Evolutionary conservation across 176 grass and related monocot genomes (phyloP).

Genomic region (Elymus sibiricus): DNA sequence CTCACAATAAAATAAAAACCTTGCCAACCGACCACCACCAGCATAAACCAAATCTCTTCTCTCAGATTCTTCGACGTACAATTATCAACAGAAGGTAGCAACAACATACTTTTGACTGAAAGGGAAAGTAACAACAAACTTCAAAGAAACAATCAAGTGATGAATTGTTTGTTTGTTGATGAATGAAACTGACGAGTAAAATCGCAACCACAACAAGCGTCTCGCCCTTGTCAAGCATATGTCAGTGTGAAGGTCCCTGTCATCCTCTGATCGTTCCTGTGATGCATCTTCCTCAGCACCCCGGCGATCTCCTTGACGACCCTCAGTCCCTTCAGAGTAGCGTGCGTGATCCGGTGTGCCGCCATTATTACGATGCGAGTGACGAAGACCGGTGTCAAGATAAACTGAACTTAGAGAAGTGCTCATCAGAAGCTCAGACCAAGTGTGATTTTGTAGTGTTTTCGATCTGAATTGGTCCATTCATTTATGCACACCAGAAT

Average conservation of each 20-base stretch:
- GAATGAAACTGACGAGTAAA: background rate
- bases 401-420: background rate
- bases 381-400: background rate
- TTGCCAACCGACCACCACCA: conserved; percentile 2
- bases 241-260: conserved; percentile 15
- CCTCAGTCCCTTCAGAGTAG: conserved; percentile 16
- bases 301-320: conserved; percentile 23
- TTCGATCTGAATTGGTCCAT: background rate
- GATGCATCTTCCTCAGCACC: conserved; percentile 6
- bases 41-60: conserved; percentile 6
- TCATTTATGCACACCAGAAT: background rate
- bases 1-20: background rate
- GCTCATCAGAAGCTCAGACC: background rate
- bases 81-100: background rate
- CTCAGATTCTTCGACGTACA: conserved; percentile 5
- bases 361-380: conserved; percentile 8
- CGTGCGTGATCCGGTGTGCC: conserved; percentile 2
- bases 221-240: conserved; percentile 1
- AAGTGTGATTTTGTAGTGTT: background rate
- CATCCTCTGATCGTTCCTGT: conserved; percentile 24
- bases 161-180: background rate
- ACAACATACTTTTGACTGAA: conserved; percentile 3
- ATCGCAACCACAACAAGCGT: conserved; percentile 2
- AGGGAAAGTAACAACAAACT: background rate
- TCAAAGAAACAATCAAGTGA: background rate